A percentile compares a stretch with the other conserved stretches of the same genome.
Conservation (phyloP, 139 green algal species). For the Chlorella sorokiniana region DNA sequence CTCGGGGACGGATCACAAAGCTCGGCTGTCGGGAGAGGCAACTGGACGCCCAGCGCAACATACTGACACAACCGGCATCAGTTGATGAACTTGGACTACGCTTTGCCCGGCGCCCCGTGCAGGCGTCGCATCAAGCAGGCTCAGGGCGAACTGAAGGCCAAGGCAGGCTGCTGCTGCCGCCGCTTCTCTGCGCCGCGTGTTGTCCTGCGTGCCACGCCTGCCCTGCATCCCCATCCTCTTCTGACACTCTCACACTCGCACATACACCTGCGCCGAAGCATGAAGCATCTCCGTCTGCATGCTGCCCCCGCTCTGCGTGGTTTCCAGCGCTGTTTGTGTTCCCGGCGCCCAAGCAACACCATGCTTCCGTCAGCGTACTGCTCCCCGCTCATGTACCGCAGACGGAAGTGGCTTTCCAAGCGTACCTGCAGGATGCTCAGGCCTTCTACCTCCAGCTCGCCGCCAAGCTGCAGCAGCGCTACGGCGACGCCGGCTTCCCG, state of each 20-base stretch:
- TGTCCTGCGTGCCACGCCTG: too few relatives aligned
- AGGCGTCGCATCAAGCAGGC: constrained; percentile 31
- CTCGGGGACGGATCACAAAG: too few relatives aligned
- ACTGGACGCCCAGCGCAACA: too few relatives aligned
- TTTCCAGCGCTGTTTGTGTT: too few relatives aligned
- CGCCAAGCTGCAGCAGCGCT: constrained; percentile 59
- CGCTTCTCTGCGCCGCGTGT: background rate
- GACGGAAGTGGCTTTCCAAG: constrained; percentile 51
- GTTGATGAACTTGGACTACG: background rate
- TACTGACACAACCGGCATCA: too few relatives aligned
- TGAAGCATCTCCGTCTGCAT: too few relatives aligned
- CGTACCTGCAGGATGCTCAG: constrained; percentile 66
- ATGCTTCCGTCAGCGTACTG: background rate
- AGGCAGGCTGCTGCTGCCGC: constrained; percentile 40
- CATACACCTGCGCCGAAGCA: too few relatives aligned
- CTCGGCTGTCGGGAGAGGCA: too few relatives aligned
- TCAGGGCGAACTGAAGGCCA: constrained; percentile 27
- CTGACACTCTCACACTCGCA: too few relatives aligned
- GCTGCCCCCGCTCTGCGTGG: too few relatives aligned
- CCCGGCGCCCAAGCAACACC: background rate
- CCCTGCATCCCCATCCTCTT: too few relatives aligned
- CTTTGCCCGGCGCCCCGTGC: background rate
- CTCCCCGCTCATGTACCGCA: background rate
- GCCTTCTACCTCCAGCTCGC: constrained; percentile 67
- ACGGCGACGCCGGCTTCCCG: constrained; percentile 38